Base-by-base conservation (phyloP, 441 rosid genomes). In the Arabidopsis lyrata region DNA sequence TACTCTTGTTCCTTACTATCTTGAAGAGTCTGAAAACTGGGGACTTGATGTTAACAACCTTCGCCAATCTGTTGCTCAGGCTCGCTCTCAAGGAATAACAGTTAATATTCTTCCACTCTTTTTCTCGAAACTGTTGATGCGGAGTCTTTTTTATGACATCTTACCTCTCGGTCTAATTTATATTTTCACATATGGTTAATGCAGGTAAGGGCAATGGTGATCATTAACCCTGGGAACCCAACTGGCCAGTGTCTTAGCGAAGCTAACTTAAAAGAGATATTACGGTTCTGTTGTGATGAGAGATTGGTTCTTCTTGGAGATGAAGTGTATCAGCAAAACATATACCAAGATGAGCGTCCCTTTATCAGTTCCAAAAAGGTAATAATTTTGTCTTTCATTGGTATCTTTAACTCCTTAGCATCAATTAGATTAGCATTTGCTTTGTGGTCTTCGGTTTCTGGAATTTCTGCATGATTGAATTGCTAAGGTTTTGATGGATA, bases 201-300 rank as follows among this genome's bases (percentile, higher is more conserved):
- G 64, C 86, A 95, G 97, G 92, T 92, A 70, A 89, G 87, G 83
- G 98, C 99, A 45, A 92, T 95, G 97, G 98, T 92, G 77, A 90
- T 95, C 68, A 92, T 95, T 70, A 95, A 95, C 85, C 99, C 98
- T 4, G 98, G 97, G 9, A 95, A 95, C 83, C 99, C 99, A 34
- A 92, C 99, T 27, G 99, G 99, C n/a, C 97, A 88, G 77, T 95
- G 99, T 80, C 96, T 95, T 35, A 92, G 99, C 55, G 91, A 79
- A 86, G 84, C 88, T 56, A 92, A 95, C 76, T 77, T 95, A 58
- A 86, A 84, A 78, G 99, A 92, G 83, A 90, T 95, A 69, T 59
- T 95, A 76, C 64, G 31, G 61, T 95, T 87, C 81, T 92, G 98
- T 79, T 81, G 81, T 76, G 85, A 81, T 65, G 99, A 95, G 77